Evolutionary conservation across 345 rosid genomes (phyloP), one percentile per base, ranked within the genome.

Genomic region (Acer negundo): DNA sequence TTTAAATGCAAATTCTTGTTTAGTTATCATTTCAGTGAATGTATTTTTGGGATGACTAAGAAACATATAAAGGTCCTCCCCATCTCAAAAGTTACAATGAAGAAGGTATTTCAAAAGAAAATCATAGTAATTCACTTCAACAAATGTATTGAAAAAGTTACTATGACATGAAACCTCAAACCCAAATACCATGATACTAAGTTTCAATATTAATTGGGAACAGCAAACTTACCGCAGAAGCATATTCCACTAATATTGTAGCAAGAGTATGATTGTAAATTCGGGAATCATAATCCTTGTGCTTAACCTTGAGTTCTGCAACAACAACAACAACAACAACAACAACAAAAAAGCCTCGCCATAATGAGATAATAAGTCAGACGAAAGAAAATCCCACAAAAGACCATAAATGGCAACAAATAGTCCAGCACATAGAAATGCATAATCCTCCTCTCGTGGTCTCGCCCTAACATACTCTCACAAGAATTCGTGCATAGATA

Each of bases 221-320:
- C 35, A 38, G 10, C 9, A 19, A 63, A 84, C 97, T 84, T 87
- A 95, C 97, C 16, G 99, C 99, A 64, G 98, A 93, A 61, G 97
- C 94, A 83, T 96, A 96, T 83, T 96, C 97, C 78, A 94, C 99
- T 80, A 94, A 75, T 74, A 89, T 92, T 0, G 79, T 81, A 70
- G 97, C 93, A 69, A 92, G 97, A 6, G 97, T 92, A 82, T 89
- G 97, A 84, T 95, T 95, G 88, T 91, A 95, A 81, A 74, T 75
- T 0, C n/a, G 61, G 55, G 84, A 83, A 26, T 35, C 46, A 79
- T 40, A 55, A 75, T 85, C 80, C 67, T 77, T 73, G 55, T 75
- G 80, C 84, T 83, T 88, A 61, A 84, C 73, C 79, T 74, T 83
- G 19, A 95, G 81, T 70, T 87, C 98, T 92, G 85, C 78, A 81